Conservation (phyloP, 805 yeast genomes). For the Saturnispora ahearnii region DNA sequence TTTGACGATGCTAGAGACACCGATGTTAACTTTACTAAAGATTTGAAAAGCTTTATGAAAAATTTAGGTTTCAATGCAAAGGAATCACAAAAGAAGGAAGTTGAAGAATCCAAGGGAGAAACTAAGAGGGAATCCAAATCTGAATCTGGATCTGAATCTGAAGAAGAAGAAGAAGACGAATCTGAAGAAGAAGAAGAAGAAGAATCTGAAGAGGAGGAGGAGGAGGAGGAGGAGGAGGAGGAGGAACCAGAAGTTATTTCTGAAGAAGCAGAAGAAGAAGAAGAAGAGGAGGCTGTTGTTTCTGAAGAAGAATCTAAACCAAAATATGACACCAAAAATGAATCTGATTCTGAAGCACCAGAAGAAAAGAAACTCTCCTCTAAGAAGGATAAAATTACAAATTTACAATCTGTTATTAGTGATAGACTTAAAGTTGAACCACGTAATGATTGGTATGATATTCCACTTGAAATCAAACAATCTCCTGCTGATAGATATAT, state of each 20-base stretch:
- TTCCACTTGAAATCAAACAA: slow-evolving; percentile 31
- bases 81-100: slow-evolving; percentile 23
- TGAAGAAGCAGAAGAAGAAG: slow-evolving; percentile 25
- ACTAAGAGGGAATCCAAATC: too few species aligned
- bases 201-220: slow-evolving; percentile 33
- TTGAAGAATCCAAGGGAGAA: too few species aligned
- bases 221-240: slow-evolving; percentile 29
- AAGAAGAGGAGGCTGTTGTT: slow-evolving; percentile 20
- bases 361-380: slow-evolving; percentile 28
- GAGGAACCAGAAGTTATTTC: slow-evolving; percentile 24
- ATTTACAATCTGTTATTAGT: slow-evolving; percentile 42
- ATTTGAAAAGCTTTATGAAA: slow-evolving; percentile 54
- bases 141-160: slow-evolving; percentile 17
- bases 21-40: slow-evolving; percentile 40
- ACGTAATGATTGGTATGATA: slow-evolving; percentile 68
- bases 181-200: slow-evolving; percentile 31
- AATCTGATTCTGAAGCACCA: slow-evolving; percentile 20
- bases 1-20: slow-evolving; percentile 38
- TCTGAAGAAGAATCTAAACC: slow-evolving; percentile 25
- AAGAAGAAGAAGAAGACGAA: slow-evolving; percentile 26
- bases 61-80: slow-evolving; percentile 51
- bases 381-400: slow-evolving; percentile 21
- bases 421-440: slow-evolving; percentile 52
- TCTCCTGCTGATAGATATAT: slow-evolving; percentile 28
- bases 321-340: slow-evolving; percentile 27